A percentile compares a stretch with the other conserved stretches of the same genome.
Evolutionary conservation across 1,284 basidiomycete genomes (phyloP).

Genomic region (Tranzscheliella williamsii): DNA sequence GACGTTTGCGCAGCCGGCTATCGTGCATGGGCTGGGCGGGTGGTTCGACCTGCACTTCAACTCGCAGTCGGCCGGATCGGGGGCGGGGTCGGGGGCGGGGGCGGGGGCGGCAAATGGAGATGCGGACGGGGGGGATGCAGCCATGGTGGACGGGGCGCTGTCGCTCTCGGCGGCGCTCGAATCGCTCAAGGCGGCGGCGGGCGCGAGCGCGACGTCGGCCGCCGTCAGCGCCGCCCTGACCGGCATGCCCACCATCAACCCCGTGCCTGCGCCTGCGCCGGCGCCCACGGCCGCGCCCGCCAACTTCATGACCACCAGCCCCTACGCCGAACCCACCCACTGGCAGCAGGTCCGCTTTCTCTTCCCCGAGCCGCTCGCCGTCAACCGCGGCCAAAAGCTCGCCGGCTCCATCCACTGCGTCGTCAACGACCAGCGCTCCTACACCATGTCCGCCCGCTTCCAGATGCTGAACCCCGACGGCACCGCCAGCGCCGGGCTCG

Average conservation of each 20-base stretch:
- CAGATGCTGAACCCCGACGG: slow-evolving; percentile 26
- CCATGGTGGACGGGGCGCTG: slow-evolving; percentile 10
- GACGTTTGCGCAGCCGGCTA: slow-evolving; percentile 31
- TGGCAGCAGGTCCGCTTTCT: slow-evolving; percentile 59
- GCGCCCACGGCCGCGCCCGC: background rate
- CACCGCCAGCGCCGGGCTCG: slow-evolving; percentile 5
- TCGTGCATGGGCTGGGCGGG: slow-evolving; percentile 53
- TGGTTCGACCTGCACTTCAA: slow-evolving; percentile 58
- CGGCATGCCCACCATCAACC: slow-evolving; percentile 21
- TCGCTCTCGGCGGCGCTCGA: slow-evolving; percentile 8
- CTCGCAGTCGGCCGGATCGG: slow-evolving; percentile 13
- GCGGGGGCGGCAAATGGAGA: slow-evolving; percentile 5
- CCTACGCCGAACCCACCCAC: slow-evolving; percentile 55
- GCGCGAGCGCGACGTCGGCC: slow-evolving; percentile 1
- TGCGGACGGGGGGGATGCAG: slow-evolving; percentile 12
- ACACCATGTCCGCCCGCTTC: slow-evolving; percentile 41
- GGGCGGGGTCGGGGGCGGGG: background rate
- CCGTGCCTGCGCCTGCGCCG: background rate
- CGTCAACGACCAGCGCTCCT: slow-evolving; percentile 53
- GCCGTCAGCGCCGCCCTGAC: slow-evolving; percentile 1
- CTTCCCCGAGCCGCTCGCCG: slow-evolving; percentile 51
- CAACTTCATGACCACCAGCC: slow-evolving; percentile 55
- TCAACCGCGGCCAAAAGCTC: slow-evolving; percentile 51
- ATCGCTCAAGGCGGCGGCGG: slow-evolving; percentile 9
- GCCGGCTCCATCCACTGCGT: slow-evolving; percentile 47